Base-by-base conservation (phyloP, 1,284 basidiomycete species). In the Takashimella koratensis region DNA sequence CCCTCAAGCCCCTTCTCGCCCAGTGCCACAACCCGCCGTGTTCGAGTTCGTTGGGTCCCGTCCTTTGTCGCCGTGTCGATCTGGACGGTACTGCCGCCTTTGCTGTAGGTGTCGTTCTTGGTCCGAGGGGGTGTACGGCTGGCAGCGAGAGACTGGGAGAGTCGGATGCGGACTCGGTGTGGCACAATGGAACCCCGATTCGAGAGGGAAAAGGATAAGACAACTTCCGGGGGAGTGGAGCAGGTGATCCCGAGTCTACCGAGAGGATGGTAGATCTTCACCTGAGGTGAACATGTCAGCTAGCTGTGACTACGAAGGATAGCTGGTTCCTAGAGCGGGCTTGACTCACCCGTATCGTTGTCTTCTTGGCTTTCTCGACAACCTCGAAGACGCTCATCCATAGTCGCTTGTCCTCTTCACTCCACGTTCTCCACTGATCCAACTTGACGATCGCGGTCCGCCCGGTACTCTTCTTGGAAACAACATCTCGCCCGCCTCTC, bases 181-280 rank as follows among this genome's bases (percentile, higher is more conserved):
- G 47, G 21, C 13, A n/a, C 40, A 25, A 26, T 25, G 3, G 16
- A 3, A 10, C 8, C 25, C 2, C 40, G 20, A 16, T n/a, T 26
- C 16, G 39, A 58, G 2, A 24, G 27, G 39, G 36, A 65, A 36
- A 36, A 70, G 8, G 51, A 54, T 2, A 73, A 51, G 12, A 66
- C 56, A 13, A 71, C 50, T 49, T 74, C 69, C 2, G 71, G 69
- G 23, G 68, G 69, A 6, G 49, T 47, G 3, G 63, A 67, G 49
- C 70, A 74, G 6, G 69, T 66, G 20, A 73, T 57, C 2, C 49
- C 59, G 12, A 74, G 30, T 11, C 62, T 52, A 3, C 70, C 72
- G 8, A 68, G 60, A 2, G 60, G 40, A 3, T 61, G 61, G 49
- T 58, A 74, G 16, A 71, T 21, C 49, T 63, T 71, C 43, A 67